Evolutionary conservation across 768 basidiomycete species (phyloP).

Genomic region (Hericium rajendrae): DNA sequence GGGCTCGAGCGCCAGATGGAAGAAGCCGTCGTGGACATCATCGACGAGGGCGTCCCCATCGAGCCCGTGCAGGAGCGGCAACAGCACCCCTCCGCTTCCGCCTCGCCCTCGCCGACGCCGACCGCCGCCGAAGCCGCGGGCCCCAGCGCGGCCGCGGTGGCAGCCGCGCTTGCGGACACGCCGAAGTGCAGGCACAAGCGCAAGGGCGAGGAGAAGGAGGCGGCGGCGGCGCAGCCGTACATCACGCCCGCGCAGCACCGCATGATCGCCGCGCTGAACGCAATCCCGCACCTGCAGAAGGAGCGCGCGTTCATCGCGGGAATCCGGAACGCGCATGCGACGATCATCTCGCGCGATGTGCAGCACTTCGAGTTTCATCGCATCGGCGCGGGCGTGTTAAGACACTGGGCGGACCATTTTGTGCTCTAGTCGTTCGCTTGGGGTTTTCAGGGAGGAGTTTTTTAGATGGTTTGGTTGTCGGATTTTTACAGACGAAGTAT

Average conservation of each 20-base stretch:
- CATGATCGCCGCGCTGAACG: slow-evolving; percentile 53
- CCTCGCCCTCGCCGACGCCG: not conserved
- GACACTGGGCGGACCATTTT: slow-evolving; percentile 65
- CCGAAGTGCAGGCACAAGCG: not conserved
- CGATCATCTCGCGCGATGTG: slow-evolving; percentile 62
- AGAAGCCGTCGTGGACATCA: slow-evolving; percentile 48
- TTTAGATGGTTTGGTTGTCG: no score
- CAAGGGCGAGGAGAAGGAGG: not conserved
- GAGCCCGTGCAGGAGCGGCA: not conserved
- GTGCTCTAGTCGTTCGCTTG: slow-evolving; percentile 23
- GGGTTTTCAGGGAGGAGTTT: not conserved
- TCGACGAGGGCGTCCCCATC: slow-evolving; percentile 26
- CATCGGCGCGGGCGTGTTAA: slow-evolving; percentile 53
- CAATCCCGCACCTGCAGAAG: slow-evolving; percentile 59
- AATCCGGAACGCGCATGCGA: slow-evolving; percentile 58
- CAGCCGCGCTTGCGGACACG: not conserved
- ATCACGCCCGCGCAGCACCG: slow-evolving; percentile 48
- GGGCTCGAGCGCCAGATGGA: slow-evolving; percentile 54
- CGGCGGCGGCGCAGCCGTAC: slow-evolving; percentile 19
- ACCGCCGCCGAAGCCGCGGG: not conserved
- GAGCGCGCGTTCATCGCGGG: slow-evolving; percentile 53
- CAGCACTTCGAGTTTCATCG: slow-evolving; percentile 48
- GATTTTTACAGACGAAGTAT: no score
- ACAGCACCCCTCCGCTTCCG: not conserved
- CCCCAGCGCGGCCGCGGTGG: not conserved